Evolutionary conservation across 2,329 filamentous ascomycete species (phyloP).

Genomic region (Pyricularia sp.): DNA sequence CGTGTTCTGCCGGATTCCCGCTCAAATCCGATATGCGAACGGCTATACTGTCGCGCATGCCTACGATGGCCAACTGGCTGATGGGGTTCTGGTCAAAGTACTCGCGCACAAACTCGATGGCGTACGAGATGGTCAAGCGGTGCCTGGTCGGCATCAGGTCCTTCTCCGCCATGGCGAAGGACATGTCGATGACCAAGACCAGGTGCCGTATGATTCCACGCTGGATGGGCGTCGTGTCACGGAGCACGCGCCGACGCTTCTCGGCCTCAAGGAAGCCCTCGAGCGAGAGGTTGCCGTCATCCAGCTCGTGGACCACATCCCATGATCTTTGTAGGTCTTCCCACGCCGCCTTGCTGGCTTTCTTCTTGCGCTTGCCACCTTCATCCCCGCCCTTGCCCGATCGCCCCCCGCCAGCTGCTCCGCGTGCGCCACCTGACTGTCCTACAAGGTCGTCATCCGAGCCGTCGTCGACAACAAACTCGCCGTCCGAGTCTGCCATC

Average conservation of each 20-base stretch:
- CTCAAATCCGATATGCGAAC: conserved; percentile 80
- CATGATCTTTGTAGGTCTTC: conserved; percentile 58
- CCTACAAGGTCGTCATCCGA: conserved; percentile 41
- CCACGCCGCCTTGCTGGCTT: conserved; percentile 45
- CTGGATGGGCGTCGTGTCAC: conserved; percentile 92
- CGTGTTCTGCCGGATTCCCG: conserved; percentile 83
- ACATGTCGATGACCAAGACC: conserved; percentile 84
- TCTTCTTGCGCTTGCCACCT: conserved; percentile 11
- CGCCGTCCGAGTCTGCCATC: conserved; percentile 68
- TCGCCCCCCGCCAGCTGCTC: conserved; percentile 13
- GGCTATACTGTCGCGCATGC: conserved; percentile 87
- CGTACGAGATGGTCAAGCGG: conserved; percentile 71
- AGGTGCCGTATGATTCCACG: conserved; percentile 96
- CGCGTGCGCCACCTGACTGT: background rate
- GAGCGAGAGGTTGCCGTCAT: conserved; percentile 70
- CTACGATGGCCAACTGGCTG: conserved; percentile 84
- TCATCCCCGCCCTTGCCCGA: conserved; percentile 19
- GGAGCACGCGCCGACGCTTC: conserved; percentile 71
- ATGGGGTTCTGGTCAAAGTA: conserved; percentile 99
- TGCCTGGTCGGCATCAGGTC: conserved; percentile 85
- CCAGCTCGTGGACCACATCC: conserved; percentile 69
- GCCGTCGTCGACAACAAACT: conserved; percentile 53
- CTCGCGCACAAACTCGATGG: conserved; percentile 80
- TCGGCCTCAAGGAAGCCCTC: conserved; percentile 70
- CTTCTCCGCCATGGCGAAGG: conserved; percentile 89